Evolutionary conservation across 345 rosid species (phyloP).

Genomic region (Limnanthes douglasii): DNA sequence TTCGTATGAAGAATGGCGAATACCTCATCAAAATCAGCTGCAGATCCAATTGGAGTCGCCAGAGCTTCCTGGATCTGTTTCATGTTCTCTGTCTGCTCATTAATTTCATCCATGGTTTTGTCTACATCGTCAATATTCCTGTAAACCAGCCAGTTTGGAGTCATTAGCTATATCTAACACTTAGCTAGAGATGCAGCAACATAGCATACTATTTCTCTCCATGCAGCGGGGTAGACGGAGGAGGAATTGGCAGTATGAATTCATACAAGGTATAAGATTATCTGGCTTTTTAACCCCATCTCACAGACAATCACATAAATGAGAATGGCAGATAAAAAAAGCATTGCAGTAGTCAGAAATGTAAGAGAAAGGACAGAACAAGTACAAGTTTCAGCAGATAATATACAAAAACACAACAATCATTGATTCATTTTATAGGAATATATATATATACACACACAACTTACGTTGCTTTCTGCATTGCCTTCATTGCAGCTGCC

Average conservation of each 20-base stretch:
- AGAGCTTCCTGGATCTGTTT: slow-evolving; percentile 86
- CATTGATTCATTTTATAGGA: neutral
- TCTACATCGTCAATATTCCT: slow-evolving; percentile 88
- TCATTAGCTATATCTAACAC: too few relatives aligned
- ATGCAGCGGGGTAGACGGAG: too few relatives aligned
- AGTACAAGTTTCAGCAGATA: neutral
- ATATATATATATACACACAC: neutral
- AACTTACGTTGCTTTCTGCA: slow-evolving; percentile 89
- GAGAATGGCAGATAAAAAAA: too few relatives aligned
- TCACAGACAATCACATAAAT: too few relatives aligned
- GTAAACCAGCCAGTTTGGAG: slow-evolving; percentile 13
- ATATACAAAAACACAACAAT: neutral
- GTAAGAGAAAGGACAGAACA: neutral
- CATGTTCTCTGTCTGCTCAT: slow-evolving; percentile 85
- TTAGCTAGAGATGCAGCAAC: too few relatives aligned
- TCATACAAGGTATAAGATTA: too few relatives aligned
- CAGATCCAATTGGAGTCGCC: slow-evolving; percentile 59
- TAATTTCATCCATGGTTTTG: slow-evolving; percentile 87
- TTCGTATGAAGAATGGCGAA: too few relatives aligned
- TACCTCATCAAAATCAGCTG: slow-evolving; percentile 89
- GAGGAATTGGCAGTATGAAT: too few relatives aligned
- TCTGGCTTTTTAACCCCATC: too few relatives aligned
- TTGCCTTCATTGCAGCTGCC: slow-evolving; percentile 75
- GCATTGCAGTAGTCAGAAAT: neutral
- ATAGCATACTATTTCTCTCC: too few relatives aligned